phyloP scores from a whole-genome alignment of 2,329 filamentous ascomycete genomes.

The Verticillium dahliae region DNA sequence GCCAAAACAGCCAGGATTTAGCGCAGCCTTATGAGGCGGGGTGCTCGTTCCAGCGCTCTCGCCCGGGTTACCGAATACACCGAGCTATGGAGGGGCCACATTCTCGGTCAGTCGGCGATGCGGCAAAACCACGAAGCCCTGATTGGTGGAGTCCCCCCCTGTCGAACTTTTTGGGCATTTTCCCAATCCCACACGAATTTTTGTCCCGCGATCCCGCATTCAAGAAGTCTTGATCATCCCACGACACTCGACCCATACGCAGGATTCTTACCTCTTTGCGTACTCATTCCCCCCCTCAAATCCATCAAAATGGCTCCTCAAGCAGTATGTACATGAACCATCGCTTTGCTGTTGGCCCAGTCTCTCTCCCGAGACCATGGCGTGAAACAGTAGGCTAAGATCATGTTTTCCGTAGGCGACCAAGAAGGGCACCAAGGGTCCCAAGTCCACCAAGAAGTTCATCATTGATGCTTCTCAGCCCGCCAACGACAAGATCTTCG shows the following conservation, averaged over 20 bases:
- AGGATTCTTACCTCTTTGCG: constrained; percentile 76
- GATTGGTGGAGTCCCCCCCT: neutral
- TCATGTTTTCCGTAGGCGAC: constrained; percentile 41
- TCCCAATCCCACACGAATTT: constrained; percentile 2
- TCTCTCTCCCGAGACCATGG: constrained; percentile 41
- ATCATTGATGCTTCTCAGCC: constrained; percentile 99
- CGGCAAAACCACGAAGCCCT: neutral
- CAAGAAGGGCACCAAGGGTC: constrained; percentile 59
- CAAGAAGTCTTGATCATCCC: neutral
- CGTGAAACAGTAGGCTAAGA: constrained; percentile 96
- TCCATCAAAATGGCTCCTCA: constrained; percentile 70
- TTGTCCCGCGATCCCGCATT: neutral
- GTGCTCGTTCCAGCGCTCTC: neutral
- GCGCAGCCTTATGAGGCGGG: neutral
- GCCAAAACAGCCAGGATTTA: neutral
- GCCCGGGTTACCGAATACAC: neutral
- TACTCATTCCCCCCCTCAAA: constrained; percentile 23
- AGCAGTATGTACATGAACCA: constrained; percentile 74
- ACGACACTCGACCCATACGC: constrained; percentile 43
- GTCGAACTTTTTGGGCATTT: constrained; percentile 1
- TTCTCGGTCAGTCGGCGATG: neutral
- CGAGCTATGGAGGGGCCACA: neutral
- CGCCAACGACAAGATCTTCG: constrained; percentile 99
- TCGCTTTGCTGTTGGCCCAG: constrained; percentile 90
- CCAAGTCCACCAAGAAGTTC: constrained; percentile 90